Evolutionary conservation across 768 basidiomycete genomes (phyloP), one percentile per base, ranked within the genome.

Genomic region (Leucocoprinus sp.): DNA sequence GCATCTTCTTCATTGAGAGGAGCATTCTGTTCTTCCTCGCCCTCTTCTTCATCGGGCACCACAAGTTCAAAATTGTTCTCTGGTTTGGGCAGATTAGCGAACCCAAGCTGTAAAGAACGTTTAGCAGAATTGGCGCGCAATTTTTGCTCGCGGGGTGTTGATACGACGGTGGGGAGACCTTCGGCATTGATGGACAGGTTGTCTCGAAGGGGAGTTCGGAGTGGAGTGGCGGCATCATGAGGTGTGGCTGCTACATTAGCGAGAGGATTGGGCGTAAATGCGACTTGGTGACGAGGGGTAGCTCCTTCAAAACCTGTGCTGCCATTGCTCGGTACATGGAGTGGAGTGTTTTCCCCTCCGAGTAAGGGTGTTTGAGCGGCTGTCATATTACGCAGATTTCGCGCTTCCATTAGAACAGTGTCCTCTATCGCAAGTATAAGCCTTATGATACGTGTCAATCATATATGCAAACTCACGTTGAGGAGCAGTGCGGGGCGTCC

Each of bases 31-130:
- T 64, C 70, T 1, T 76, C 84, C 14, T 78, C 76, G 15, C 84
- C 84, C 8, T 78, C 86, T 42, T 91, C 87, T 14, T 91, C 87
- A 53, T 95, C 93, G 2, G 89, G 90, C 7, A 95, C 81, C 34
- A 93, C 75, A 37, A 99, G 68, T 64, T 98, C 93, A 55, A 97
- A 98, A 63, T 98, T 95, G 61, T 98, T 97, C 67, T 97, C 91
- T 0, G 96, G 93, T 53, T 81, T 82, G 0, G 96, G 96, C 12
- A 99, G 70, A 50, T 63, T 81, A 65, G 74, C 74, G 65, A 98
- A 97, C 4, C 84, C 87, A 8, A 80, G 76, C 54, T 84, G 74
- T 42, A 98, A 73, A 0, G 84, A 79, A 29, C 82, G 76, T 60
- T 92, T 90, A 4, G 78, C 72, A 18, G 82, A 77, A 45, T 72